Base-by-base conservation (phyloP, 345 rosid genomes). In the Hevea brasiliensis region DNA sequence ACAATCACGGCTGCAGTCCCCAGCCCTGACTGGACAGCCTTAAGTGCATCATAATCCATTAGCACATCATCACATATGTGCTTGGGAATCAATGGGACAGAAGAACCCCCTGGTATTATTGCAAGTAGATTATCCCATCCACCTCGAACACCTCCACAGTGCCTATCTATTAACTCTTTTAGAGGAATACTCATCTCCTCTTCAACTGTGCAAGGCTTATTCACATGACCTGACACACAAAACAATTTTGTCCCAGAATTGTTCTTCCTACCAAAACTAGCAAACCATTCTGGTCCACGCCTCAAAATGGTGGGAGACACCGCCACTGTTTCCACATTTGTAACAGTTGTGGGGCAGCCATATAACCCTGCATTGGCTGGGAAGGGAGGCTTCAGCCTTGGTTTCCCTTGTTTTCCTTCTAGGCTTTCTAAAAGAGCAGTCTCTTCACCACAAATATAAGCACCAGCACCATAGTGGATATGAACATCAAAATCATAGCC, bases 71-170 rank as follows among this genome's bases (percentile, higher is more conserved):
- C 93, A 62, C 97, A 93, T 64, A 88, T 83, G 80, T 89, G 73
- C 84, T 91, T 93, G 37, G 37, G 37, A 32, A 32, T 2, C 37
- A 32, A 78, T 7, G 99, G 99, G 41, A 96, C 96, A 32, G 98
- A 93, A 35, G 99, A 96, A 41, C 97, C 97, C 44, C 99, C 98
- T 0, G 96, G 98, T 57, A 96, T 96, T 27, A 96, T 83, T 6
- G 99, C 99, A 74, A 93, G 94, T 56, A 93, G 85, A 84, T 93
- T 95, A 81, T 89, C 93, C 99, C 99, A 91, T 76, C 98, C 98
- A 76, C 99, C 97, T 61, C 97, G 86, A 63, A 92, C 89, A 67
- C 97, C 99, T 72, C 99, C 97, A 68, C 99, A 90, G 69, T 95
- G 99, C 87, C 90, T 88, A 81, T 95, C 96, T 35, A 95, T 87